Evolutionary conservation across 306 rosid genomes (phyloP).

Genomic region (Quercus variabilis): DNA sequence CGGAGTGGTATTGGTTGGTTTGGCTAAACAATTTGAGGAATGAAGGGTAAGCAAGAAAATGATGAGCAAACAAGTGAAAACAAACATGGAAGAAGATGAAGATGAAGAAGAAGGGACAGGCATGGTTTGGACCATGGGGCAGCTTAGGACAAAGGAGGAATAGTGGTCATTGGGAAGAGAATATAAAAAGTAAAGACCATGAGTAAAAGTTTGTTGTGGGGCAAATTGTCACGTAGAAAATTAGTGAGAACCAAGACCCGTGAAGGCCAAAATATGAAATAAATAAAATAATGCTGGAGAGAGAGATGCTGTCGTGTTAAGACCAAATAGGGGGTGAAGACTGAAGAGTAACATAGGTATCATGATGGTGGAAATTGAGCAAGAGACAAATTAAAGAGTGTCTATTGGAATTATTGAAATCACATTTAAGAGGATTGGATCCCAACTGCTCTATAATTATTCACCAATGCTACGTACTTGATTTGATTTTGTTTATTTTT

Average conservation of each 20-base stretch:
- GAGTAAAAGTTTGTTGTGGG: conserved; percentile 26
- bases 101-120: conserved; percentile 28
- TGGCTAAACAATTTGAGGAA: conserved; percentile 30
- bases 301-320: background rate
- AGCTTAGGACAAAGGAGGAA: conserved; percentile 44
- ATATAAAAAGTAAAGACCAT: conserved; percentile 23
- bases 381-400: conserved; percentile 16
- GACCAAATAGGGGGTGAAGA: conserved; percentile 1
- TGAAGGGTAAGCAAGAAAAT: conserved; percentile 19
- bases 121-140: conserved; percentile 49
- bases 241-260: conserved; percentile 63
- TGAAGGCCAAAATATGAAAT: conserved; percentile 31
- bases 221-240: conserved; percentile 26
- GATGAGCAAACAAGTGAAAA: conserved; percentile 31
- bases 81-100: conserved; percentile 30
- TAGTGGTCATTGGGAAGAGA: conserved; percentile 29
- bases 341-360: too few relatives aligned
- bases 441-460: conserved; percentile 10
- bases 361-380: background rate
- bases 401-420: conserved; percentile 3
- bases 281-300: background rate
- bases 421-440: background rate
- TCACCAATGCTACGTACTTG: too few relatives aligned
- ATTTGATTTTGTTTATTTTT: too few relatives aligned
- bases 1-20: conserved; percentile 16